Evolutionary conservation across 768 basidiomycete genomes (phyloP).

Genomic region (Trichaptum fuscoviolaceum): DNA sequence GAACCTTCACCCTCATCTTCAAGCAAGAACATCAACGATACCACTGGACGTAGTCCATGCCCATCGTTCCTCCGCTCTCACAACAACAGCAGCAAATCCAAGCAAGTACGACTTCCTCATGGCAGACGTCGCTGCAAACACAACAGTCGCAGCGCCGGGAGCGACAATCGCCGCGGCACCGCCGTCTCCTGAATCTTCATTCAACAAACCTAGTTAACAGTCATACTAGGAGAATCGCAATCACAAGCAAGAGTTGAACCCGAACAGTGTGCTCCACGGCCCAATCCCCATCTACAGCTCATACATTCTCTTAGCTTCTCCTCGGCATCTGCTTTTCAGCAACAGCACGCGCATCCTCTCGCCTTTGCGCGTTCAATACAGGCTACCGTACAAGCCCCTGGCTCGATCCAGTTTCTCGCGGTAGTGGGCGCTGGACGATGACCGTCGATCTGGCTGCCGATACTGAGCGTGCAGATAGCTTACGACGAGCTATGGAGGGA

Average conservation of each 20-base stretch:
- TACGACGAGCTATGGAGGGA: conserved; percentile 37
- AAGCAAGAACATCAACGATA: conserved; percentile 46
- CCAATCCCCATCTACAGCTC: conserved; percentile 33
- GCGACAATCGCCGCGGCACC: conserved; percentile 24
- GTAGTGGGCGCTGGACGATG: conserved; percentile 61
- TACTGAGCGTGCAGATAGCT: conserved; percentile 56
- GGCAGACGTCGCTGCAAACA: conserved; percentile 8
- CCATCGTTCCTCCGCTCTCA: conserved; percentile 52
- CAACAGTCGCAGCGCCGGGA: conserved; percentile 30
- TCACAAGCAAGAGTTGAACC: conserved; percentile 19
- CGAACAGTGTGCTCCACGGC: conserved; percentile 39
- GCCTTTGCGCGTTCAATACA: conserved; percentile 49
- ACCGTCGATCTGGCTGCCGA: no score
- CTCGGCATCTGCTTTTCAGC: conserved; percentile 18
- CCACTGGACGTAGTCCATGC: conserved; percentile 55
- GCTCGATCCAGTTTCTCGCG: conserved; percentile 50
- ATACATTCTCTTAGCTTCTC: conserved; percentile 22
- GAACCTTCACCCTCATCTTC: conserved; percentile 39
- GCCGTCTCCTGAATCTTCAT: conserved; percentile 23
- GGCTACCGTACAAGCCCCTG: conserved; percentile 48
- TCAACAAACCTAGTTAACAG: conserved; percentile 26
- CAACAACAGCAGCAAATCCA: conserved; percentile 38
- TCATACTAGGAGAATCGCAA: conserved; percentile 16
- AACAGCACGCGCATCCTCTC: conserved; percentile 28
- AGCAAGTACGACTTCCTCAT: conserved; percentile 27